phyloP scores from a whole-genome alignment of 176 grass and related monocot genomes.

The Pontederia paniculata region DNA sequence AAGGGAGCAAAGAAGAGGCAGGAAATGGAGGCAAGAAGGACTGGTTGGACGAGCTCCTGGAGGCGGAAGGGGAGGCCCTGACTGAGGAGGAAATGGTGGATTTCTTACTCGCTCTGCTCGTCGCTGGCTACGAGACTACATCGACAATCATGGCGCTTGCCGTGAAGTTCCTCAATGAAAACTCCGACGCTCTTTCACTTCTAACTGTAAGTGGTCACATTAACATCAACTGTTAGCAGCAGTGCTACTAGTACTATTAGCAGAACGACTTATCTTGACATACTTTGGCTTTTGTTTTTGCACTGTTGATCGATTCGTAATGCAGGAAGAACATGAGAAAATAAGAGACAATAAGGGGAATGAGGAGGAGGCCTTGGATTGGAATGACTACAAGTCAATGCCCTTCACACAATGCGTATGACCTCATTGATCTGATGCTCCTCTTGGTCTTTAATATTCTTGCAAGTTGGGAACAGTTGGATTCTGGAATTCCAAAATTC shows the following conservation, averaged over 20 bases:
- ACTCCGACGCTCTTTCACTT: constrained; percentile 44
- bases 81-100: constrained; percentile 89
- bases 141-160: constrained; percentile 86
- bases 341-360: constrained; percentile 46
- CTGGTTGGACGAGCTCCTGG: constrained; percentile 81
- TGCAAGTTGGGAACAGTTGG: neutral
- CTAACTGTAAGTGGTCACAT: constrained; percentile 36
- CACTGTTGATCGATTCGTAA: constrained; percentile 10
- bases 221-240: no score
- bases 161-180: constrained; percentile 86
- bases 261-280: no score
- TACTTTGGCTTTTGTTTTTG: neutral
- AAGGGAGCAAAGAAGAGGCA: neutral
- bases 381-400: constrained; percentile 97
- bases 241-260: neutral
- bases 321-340: constrained; percentile 72
- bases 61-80: constrained; percentile 54
- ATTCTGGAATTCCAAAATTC: no score
- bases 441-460: neutral
- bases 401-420: constrained; percentile 94
- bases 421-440: neutral
- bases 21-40: constrained; percentile 22
- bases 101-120: constrained; percentile 73
- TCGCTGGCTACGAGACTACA: constrained; percentile 89
- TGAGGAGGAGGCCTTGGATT: constrained; percentile 36